phyloP scores from a whole-genome alignment of 129 eudicot genomes.

The Erigeron canadensis region DNA sequence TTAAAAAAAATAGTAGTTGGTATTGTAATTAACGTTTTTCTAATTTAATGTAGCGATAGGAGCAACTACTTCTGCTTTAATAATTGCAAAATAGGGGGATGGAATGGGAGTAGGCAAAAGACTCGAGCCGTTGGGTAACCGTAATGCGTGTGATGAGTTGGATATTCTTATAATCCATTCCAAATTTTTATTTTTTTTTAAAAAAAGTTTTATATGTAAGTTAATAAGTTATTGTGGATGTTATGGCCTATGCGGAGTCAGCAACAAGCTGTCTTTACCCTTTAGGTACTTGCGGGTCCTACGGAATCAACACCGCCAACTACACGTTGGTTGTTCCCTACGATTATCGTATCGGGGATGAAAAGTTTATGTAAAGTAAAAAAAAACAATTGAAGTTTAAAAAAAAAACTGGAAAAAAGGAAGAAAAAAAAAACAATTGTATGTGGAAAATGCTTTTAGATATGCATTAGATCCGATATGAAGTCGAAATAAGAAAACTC shows the following conservation, averaged over 20 bases:
- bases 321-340: background rate
- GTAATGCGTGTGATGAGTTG: constrained; percentile 9
- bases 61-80: too few species aligned
- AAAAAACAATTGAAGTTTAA: too few species aligned
- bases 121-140: constrained; percentile 4
- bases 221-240: too few species aligned
- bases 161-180: constrained; percentile 4
- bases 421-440: too few species aligned
- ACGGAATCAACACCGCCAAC: background rate
- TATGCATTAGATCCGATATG: background rate
- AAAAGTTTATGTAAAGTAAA: too few species aligned
- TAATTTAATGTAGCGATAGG: too few species aligned
- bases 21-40: too few species aligned
- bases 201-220: too few species aligned
- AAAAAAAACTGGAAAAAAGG: too few species aligned
- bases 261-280: background rate
- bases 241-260: background rate
- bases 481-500: background rate
- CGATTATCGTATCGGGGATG: background rate
- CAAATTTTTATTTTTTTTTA: background rate
- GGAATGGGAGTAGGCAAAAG: background rate
- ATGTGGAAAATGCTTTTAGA: too few species aligned
- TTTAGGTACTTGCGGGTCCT: background rate
- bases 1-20: too few species aligned
- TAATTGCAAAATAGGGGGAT: too few species aligned